Evolutionary conservation across 1,139 yeast genomes (phyloP), one percentile per base, ranked within the genome.

Genomic region (Kodamaea derodonti): DNA sequence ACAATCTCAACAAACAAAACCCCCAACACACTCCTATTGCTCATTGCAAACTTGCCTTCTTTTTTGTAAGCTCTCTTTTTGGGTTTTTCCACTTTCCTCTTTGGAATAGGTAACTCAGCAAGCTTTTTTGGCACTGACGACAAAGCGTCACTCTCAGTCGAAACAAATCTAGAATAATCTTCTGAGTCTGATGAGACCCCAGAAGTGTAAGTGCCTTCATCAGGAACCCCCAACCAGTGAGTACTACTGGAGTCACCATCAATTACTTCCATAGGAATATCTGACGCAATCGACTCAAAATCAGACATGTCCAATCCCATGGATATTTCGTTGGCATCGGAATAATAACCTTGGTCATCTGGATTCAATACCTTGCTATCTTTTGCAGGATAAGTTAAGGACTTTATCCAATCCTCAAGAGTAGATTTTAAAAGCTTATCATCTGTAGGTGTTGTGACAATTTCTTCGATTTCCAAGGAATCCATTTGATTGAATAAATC

Each of bases 1-100:
- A 79, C 73, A 16, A 90, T 76, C 45, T 90, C 95, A 32, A 90
- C 54, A 48, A 84, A 85, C 6, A 84, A 61, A 10, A 90, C 84
- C 1, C 97, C 97, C 16, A 66, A 57, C 1, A 80, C 78, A 17
- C 68, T 64, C 14, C 78, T 54, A 36, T 64, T 62, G 13, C 57
- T 49, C 46, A 67, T 43, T 30, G 61, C 64, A 36, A 65, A 68
- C 22, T 52, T 54, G 22, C 30, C 29, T 31, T 35, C 37, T 34
- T 36, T 29, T 32, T 13, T 25, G 29, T 28, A 27, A 27, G 34
- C 27, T 37, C 12, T 39, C 35, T 11, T 37, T 33, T 14, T 20
- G 6, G 26, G 12, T 14, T 25, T 24, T 15, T 28, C 35, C 12
- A 13, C 5, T 22, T 15, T 15, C 6, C 12, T 24, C 25, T 37